phyloP scores from a whole-genome alignment of 495 filamentous ascomycete species.

The Neurospora sp. region DNA sequence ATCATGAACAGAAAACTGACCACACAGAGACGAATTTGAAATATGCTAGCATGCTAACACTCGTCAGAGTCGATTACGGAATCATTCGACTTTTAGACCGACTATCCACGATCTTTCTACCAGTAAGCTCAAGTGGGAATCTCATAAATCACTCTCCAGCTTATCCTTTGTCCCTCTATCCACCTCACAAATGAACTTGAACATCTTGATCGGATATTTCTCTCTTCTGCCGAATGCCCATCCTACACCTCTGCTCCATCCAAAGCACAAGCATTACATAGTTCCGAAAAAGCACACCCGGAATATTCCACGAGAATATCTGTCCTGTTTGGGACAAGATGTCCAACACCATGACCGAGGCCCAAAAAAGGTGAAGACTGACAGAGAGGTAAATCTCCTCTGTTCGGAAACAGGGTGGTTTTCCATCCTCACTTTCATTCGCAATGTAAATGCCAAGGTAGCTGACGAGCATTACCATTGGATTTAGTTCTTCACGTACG shows the following conservation, averaged over 20 bases:
- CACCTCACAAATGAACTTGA: neutral
- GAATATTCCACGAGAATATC: too few relatives aligned
- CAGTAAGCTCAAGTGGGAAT: neutral
- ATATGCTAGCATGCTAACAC: neutral
- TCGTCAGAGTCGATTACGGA: neutral
- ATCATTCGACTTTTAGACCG: neutral
- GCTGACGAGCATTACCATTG: neutral
- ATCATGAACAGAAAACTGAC: neutral
- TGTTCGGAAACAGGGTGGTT: neutral
- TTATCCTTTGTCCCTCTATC: neutral
- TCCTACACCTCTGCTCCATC: neutral
- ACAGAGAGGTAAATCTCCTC: neutral
- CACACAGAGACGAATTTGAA: neutral
- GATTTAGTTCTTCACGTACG: too few relatives aligned
- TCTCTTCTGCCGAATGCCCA: neutral
- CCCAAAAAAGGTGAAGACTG: too few relatives aligned
- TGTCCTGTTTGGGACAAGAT: too few relatives aligned
- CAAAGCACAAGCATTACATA: neutral
- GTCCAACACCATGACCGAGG: too few relatives aligned
- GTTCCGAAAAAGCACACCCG: too few relatives aligned
- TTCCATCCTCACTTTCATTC: too few relatives aligned
- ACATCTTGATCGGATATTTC: neutral
- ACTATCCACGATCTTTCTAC: neutral
- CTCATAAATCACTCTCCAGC: neutral
- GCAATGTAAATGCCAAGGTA: too few relatives aligned